Evolutionary conservation across 2,329 filamentous ascomycete species (phyloP), one percentile per base, ranked within the genome.

Genomic region (Stenocarpella maydis): DNA sequence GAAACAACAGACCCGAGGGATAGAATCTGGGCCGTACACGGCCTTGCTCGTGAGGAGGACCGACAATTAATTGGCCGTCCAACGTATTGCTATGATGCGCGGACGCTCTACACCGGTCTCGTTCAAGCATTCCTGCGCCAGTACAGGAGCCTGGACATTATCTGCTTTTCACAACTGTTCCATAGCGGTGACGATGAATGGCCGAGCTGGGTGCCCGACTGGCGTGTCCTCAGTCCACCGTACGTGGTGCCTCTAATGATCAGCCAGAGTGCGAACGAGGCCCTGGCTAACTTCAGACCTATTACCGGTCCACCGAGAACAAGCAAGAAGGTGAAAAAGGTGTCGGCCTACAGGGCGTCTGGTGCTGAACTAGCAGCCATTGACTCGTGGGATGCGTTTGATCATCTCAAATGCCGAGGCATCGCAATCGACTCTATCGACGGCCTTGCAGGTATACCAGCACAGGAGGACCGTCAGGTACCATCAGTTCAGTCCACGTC

Each of bases 181-280:
- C 68, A 34, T n/a, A 43, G 19, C 49, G 7, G 1, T 4, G 39
- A 67, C 2, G 26, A 41, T 1, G 64, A 21, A 47, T 70, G 64
- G 68, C 68, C 68, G 12, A 61, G 60, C 14, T 70, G 68, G 68
- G 24, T 67, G 8, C 68, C 64, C 6, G 64, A 70, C 39, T 70
- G 68, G 68, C 68, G 54, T 24, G 54, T 63, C 15, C 28, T 34
- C 8, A 41, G 41, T 3, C 64, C 43, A 3, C 68, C 68, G 14
- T 52, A 39, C 21, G 64, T 67, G 21, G 68, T 70, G 9, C 64
- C 68, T 45, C 54, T 67, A 1, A 70, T 70, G 68, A 65, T 67
- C 19, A 67, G 64, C 34, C 68, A 70, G 28, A 70, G 68, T 21
- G 19, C 68, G 1, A 67, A 63, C 10, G 68, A 67, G 4, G 50